A percentile compares a stretch with the other conserved stretches of the same genome.
phyloP scores from a whole-genome alignment of 2,329 filamentous ascomycete species.

The Zymoseptoria pseudotritici region DNA sequence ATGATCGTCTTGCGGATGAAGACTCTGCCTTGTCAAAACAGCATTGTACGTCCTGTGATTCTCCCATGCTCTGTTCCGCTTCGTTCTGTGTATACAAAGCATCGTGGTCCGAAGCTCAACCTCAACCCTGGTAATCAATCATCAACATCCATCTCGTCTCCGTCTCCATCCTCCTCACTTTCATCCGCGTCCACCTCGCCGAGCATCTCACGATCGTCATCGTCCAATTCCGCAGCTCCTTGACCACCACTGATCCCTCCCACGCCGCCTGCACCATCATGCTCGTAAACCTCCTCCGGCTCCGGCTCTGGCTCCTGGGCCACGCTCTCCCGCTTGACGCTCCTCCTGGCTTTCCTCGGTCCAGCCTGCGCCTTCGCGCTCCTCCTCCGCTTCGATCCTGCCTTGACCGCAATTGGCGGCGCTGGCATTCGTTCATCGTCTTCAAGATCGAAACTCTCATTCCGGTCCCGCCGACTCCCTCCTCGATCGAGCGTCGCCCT shows the following conservation, averaged over 20 bases:
- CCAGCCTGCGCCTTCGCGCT: constrained; percentile 7
- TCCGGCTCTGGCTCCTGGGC: constrained; percentile 20
- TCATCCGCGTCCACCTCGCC: constrained; percentile 31
- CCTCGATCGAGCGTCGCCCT: constrained; percentile 14
- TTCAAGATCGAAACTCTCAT: constrained; percentile 8
- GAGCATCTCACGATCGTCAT: constrained; percentile 32
- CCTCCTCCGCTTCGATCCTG: constrained; percentile 10
- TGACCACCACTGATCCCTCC: not conserved
- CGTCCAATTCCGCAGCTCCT: constrained; percentile 26
- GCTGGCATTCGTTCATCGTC: not conserved
- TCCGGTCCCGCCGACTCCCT: constrained; percentile 1
- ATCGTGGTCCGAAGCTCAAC: not conserved
- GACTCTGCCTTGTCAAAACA: not conserved
- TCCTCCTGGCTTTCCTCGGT: constrained; percentile 15
- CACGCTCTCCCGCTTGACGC: constrained; percentile 6
- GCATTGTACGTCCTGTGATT: not conserved
- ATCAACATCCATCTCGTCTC: not conserved
- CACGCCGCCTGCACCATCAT: constrained; percentile 10
- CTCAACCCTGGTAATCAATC: not conserved
- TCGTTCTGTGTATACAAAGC: not conserved
- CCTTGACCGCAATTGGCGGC: constrained; percentile 6
- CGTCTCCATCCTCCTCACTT: constrained; percentile 23
- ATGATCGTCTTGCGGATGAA: not conserved
- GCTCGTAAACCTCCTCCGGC: constrained; percentile 18
- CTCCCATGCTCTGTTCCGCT: not conserved